Base-by-base conservation (phyloP, 495 filamentous ascomycete species). In the Hyaloscypha bicolor region DNA sequence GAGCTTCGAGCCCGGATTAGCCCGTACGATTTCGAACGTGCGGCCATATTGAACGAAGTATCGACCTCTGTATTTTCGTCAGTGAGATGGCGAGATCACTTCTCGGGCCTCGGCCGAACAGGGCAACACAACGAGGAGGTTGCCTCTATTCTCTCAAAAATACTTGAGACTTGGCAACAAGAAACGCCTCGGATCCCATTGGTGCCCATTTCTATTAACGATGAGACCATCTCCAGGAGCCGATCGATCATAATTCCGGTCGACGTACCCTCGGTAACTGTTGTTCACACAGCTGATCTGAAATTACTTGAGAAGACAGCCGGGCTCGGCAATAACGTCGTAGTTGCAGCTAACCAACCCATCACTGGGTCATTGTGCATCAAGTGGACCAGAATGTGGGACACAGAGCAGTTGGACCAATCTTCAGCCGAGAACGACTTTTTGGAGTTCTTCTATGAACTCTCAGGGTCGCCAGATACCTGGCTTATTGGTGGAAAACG, bases 401-500 rank as follows among this genome's bases (percentile, higher is more conserved):
- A 90, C 73, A 85, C 79, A 6, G 59, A 9, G 37, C 64, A 35
- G 6, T 29, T 31, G 0, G 42, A 57, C 9, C 33, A 30, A 6
- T 48, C 59, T 11, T 37, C 1, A 3, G 74, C 77, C 12, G 67
- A 79, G 58, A 78, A 76, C 9, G 77, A 82, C 22, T 80, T 88
- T 39, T 78, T 95, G 2, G 88, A 93, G 71, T 97, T 97, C 76
- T 85, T 88, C 66, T 96, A 93, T 76, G 93, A 97, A 72, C 75
- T 99, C 12, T 86, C 90, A 48, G 89, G 91, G 12, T 86, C 89
- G 39, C 76, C 86, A 0, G 93, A 96, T 14, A 80, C 82, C 1
- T 99, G 94, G 94, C 83, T 96, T 1, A 78, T 98, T 5, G 93
- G 93, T 33, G 95, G 96, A 0, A 84, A 88, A 42, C 83, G 91